Percentiles rank a stretch among this genome's conserved stretches.
phyloP scores from a whole-genome alignment of 495 filamentous ascomycete genomes.

The Annulohypoxylon nitens region DNA sequence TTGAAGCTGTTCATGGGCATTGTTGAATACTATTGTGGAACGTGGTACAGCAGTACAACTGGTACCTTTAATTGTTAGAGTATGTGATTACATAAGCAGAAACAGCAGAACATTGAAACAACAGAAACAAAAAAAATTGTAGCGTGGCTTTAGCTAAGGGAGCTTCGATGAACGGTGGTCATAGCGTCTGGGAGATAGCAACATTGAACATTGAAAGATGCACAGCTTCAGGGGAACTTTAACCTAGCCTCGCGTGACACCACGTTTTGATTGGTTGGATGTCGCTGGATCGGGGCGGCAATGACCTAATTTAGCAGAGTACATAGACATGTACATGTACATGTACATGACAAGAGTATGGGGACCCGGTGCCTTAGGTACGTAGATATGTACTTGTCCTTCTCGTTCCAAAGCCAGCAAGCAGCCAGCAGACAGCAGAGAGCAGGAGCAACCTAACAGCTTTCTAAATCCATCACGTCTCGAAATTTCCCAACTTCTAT shows the following conservation, averaged over 20 bases:
- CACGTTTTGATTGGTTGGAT: constrained; percentile 31
- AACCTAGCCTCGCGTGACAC: constrained; percentile 29
- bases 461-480: constrained; percentile 47
- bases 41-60: too few relatives aligned
- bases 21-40: background rate
- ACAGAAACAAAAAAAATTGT: background rate
- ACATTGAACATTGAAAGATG: constrained; percentile 4
- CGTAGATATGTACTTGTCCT: constrained; percentile 2
- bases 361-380: background rate
- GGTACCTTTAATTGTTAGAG: background rate
- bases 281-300: constrained; percentile 28
- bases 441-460: constrained; percentile 35
- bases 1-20: background rate
- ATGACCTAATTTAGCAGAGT: constrained; percentile 39
- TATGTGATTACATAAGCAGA: background rate
- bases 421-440: background rate
- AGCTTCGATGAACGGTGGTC: constrained; percentile 20
- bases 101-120: background rate
- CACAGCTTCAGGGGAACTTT: constrained; percentile 40
- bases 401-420: background rate
- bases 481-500: constrained; percentile 32
- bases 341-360: constrained; percentile 5
- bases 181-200: constrained; percentile 6
- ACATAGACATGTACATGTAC: background rate
- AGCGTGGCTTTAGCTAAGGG: constrained; percentile 5